Conservation (phyloP, 257 asterid genomes). For the Solanum gracilifrons region DNA sequence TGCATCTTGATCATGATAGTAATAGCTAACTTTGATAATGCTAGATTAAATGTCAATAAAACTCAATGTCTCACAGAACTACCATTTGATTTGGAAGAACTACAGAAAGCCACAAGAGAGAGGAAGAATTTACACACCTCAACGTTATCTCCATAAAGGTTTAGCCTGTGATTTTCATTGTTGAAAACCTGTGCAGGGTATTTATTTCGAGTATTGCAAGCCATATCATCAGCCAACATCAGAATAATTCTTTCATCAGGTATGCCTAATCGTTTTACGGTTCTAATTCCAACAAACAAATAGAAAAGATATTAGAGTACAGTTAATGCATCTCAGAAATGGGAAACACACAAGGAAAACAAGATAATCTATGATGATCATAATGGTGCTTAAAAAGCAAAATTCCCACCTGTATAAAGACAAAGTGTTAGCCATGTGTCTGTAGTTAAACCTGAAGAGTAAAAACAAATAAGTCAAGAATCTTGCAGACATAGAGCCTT, state of each 20-base stretch:
- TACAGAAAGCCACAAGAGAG: not conserved
- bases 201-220: conserved; percentile 93
- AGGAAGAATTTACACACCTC: conserved; percentile 43
- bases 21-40: not conserved
- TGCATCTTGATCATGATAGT: not conserved
- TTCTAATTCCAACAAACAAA: conserved; percentile 33
- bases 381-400: not conserved
- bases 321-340: not conserved
- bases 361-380: not conserved
- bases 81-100: not conserved
- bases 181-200: conserved; percentile 98
- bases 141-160: conserved; percentile 90
- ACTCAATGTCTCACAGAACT: not conserved
- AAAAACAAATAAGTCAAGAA: not conserved
- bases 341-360: not conserved
- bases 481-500: not conserved
- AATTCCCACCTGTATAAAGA: conserved; percentile 73
- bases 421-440: conserved; percentile 95
- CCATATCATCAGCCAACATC: conserved; percentile 99
- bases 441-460: conserved; percentile 75
- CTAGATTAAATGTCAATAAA: not conserved
- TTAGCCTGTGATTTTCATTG: conserved; percentile 85
- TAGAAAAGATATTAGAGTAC: not conserved
- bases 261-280: conserved; percentile 93
- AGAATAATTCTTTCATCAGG: conserved; percentile 98